Evolutionary conservation across 2,329 filamentous ascomycete species (phyloP).

Genomic region (Emericellopsis atlantica): DNA sequence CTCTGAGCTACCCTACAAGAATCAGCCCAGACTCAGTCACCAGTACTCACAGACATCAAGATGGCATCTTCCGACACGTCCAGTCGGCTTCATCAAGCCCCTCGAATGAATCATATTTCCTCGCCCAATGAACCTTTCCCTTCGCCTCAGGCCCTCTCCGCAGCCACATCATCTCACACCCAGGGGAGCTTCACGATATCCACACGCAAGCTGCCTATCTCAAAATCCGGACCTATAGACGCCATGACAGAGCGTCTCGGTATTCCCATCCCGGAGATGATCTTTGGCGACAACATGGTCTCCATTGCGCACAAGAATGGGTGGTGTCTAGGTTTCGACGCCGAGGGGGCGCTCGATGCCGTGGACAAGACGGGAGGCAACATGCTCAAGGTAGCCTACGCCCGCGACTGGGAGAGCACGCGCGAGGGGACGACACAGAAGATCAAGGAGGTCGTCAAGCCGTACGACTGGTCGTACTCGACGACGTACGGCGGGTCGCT

Average conservation of each 20-base stretch:
- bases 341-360: slow-evolving; percentile 73
- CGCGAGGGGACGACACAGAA: slow-evolving; percentile 68
- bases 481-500: slow-evolving; percentile 70
- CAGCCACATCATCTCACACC: slow-evolving; percentile 41
- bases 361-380: slow-evolving; percentile 88
- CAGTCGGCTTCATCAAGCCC: slow-evolving; percentile 3
- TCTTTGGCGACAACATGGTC: slow-evolving; percentile 91
- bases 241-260: slow-evolving; percentile 65
- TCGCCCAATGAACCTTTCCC: slow-evolving; percentile 42
- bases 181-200: slow-evolving; percentile 62
- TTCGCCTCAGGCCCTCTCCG: slow-evolving; percentile 31
- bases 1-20: too few relatives aligned
- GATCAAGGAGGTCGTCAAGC: slow-evolving; percentile 88
- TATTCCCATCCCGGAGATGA: slow-evolving; percentile 95
- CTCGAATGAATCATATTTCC: slow-evolving; percentile 23
- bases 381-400: slow-evolving; percentile 91
- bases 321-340: slow-evolving; percentile 73
- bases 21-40: too few relatives aligned
- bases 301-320: slow-evolving; percentile 61
- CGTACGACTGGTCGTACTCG: slow-evolving; percentile 97
- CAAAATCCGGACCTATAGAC: slow-evolving; percentile 84
- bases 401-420: slow-evolving; percentile 63
- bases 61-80: slow-evolving; percentile 1
- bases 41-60: not conserved
- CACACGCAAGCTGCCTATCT: slow-evolving; percentile 85